phyloP scores from a whole-genome alignment of 75 land plant species.

The Pinus albicaulis region DNA sequence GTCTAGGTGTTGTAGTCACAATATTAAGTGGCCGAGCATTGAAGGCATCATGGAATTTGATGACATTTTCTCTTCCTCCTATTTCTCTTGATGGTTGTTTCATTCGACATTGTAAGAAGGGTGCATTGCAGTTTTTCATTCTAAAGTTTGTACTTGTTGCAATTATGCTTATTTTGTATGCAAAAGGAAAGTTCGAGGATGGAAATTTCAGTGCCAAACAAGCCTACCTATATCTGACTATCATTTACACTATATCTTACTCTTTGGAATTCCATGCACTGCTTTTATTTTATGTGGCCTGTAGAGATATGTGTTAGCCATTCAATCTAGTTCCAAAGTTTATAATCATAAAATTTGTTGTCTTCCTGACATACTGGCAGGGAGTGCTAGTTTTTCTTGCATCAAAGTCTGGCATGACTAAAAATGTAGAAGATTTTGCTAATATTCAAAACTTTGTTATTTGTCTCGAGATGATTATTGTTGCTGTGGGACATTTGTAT shows the following conservation, averaged over 20 bases:
- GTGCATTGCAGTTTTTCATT: conserved; percentile 42
- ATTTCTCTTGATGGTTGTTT: conserved; percentile 58
- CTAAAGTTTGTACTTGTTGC: conserved; percentile 36
- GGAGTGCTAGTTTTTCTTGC: too few species aligned
- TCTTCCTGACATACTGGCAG: conserved; percentile 58
- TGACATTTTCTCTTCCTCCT: conserved; percentile 46
- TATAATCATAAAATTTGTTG: conserved; percentile 46
- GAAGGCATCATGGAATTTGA: conserved; percentile 38
- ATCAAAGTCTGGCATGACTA: too few species aligned
- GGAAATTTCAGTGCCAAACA: conserved; percentile 29
- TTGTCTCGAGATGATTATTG: too few species aligned
- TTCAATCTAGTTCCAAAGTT: conserved; percentile 49
- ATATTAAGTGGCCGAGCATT: conserved; percentile 34
- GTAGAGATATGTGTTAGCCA: conserved; percentile 33
- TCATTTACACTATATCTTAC: conserved; percentile 44
- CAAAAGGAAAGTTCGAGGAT: conserved; percentile 23
- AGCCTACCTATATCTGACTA: conserved; percentile 38
- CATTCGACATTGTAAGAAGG: conserved; percentile 45
- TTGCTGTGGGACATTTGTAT: too few species aligned
- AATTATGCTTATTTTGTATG: conserved; percentile 30
- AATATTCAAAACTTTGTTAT: too few species aligned
- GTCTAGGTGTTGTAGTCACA: conserved; percentile 40
- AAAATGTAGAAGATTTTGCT: too few species aligned
- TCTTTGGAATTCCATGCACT: conserved; percentile 34
- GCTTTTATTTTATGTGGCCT: conserved; percentile 44